These are phyloP conservation scores for Guadua angustifolia DNA, from an alignment of 176 grass and related monocot genomes.

Conservation along the genomic window DNA sequence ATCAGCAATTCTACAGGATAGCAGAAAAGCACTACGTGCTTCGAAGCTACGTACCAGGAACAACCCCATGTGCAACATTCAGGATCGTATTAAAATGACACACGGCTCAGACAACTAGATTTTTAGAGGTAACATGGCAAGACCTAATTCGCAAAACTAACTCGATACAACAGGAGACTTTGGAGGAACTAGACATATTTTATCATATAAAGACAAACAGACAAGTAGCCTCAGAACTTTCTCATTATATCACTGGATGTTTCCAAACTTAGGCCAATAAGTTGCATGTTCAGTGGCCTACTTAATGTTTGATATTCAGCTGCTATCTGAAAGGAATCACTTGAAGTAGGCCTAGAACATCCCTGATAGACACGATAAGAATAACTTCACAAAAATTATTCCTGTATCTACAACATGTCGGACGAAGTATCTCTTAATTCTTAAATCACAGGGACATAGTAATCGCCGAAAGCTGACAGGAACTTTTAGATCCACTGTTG, in stretches of 20 bases:
- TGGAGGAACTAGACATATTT: neutral
- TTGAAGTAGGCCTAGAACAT: conserved; percentile 15
- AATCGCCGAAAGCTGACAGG: neutral
- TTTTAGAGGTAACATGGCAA: neutral
- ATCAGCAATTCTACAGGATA: neutral
- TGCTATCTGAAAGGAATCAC: conserved; percentile 35
- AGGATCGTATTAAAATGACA: neutral
- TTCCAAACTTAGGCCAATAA: conserved; percentile 40
- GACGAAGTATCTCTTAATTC: neutral
- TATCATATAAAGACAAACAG: conserved; percentile 18
- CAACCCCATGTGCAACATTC: neutral
- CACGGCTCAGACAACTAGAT: neutral
- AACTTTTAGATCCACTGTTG: neutral
- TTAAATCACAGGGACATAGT: conserved; percentile 4
- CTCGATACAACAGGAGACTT: neutral
- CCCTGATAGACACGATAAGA: conserved; percentile 36
- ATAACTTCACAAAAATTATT: conserved; percentile 36
- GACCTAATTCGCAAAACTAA: too few relatives aligned
- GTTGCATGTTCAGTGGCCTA: conserved; percentile 17
- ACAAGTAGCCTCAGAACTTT: conserved; percentile 39
- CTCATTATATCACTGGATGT: conserved; percentile 3
- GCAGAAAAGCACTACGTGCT: neutral
- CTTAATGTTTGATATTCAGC: conserved; percentile 7
- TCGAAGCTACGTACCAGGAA: neutral
- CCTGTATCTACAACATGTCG: conserved; percentile 46